These are phyloP conservation scores for Chenopodium quinoa DNA, from an alignment of 148 eudicot species.

Conservation along the genomic window DNA sequence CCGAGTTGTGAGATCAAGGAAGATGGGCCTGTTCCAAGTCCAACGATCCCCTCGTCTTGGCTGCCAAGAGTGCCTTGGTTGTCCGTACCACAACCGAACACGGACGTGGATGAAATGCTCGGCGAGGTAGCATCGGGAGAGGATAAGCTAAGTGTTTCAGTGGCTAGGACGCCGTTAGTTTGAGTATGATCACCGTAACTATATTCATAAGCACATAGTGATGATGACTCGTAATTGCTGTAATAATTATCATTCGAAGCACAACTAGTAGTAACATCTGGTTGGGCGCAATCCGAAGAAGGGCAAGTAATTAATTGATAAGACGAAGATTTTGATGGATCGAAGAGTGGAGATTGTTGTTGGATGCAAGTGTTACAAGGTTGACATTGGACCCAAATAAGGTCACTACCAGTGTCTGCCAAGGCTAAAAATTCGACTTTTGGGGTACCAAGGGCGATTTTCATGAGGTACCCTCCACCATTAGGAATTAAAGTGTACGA, in stretches of 20 bases:
- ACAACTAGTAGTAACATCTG: constrained; percentile 16
- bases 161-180: constrained; percentile 17
- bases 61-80: constrained; percentile 3
- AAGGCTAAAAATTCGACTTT: constrained; percentile 20
- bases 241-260: not conserved
- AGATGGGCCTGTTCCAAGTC: constrained; percentile 35
- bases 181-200: constrained; percentile 24
- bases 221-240: not conserved
- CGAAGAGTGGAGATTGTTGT: too few relatives aligned
- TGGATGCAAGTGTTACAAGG: constrained; percentile 18
- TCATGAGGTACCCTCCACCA: constrained; percentile 22
- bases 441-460: constrained; percentile 32
- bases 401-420: constrained; percentile 43
- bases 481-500: not conserved
- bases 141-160: constrained; percentile 21
- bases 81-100: constrained; percentile 39
- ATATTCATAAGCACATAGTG: not conserved
- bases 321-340: constrained; percentile 15
- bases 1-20: constrained; percentile 44
- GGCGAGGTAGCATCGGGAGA: not conserved
- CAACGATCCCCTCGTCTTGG: constrained; percentile 33
- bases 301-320: constrained; percentile 22
- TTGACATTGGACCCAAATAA: constrained; percentile 37
- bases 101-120: not conserved
- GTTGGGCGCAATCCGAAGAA: constrained; percentile 13